Evolutionary conservation across 2,329 filamentous ascomycete genomes (phyloP).

Genomic region (Trichoderma sp.): DNA sequence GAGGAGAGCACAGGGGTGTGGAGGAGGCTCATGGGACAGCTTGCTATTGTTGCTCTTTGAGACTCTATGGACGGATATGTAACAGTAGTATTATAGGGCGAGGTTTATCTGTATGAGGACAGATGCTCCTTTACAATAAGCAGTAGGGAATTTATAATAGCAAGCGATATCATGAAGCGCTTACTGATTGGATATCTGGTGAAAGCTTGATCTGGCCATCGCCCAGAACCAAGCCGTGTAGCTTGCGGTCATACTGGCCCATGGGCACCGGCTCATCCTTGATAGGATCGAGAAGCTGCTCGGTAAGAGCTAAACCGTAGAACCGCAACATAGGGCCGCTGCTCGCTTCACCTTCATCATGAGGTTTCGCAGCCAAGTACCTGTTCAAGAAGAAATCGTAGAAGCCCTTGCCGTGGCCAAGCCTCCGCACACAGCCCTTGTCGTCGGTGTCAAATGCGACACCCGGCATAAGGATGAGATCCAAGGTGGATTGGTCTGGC

Average conservation of each 20-base stretch:
- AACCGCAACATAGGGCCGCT: conserved; percentile 50
- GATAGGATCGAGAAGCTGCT: conserved; percentile 72
- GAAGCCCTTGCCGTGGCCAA: conserved; percentile 95
- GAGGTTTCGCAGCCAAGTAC: conserved; percentile 54
- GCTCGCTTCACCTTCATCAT: conserved; percentile 36
- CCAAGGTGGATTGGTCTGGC: conserved; percentile 60
- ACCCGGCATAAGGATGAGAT: conserved; percentile 88
- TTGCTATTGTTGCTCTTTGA: not conserved
- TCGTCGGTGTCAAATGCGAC: conserved; percentile 80
- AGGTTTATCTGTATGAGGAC: not conserved
- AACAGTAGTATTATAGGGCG: not conserved
- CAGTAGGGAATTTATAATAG: not conserved
- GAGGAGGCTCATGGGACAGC: conserved; percentile 15
- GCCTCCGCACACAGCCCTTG: conserved; percentile 64
- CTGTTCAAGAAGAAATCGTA: conserved; percentile 91
- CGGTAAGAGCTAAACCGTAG: conserved; percentile 79
- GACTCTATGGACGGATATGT: not conserved
- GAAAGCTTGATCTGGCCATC: conserved; percentile 60
- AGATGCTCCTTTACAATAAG: not conserved
- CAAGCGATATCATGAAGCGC: conserved; percentile 11
- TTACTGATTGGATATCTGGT: conserved; percentile 13
- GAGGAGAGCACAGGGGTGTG: conserved; percentile 29
- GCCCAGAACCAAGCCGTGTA: conserved; percentile 78
- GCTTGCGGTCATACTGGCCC: conserved; percentile 73
- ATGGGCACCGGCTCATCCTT: conserved; percentile 70